Percentiles rank a stretch among this genome's conserved stretches.
Conservation (phyloP, 805 yeast species). For the Saccharomycopsis fodiens region DNA sequence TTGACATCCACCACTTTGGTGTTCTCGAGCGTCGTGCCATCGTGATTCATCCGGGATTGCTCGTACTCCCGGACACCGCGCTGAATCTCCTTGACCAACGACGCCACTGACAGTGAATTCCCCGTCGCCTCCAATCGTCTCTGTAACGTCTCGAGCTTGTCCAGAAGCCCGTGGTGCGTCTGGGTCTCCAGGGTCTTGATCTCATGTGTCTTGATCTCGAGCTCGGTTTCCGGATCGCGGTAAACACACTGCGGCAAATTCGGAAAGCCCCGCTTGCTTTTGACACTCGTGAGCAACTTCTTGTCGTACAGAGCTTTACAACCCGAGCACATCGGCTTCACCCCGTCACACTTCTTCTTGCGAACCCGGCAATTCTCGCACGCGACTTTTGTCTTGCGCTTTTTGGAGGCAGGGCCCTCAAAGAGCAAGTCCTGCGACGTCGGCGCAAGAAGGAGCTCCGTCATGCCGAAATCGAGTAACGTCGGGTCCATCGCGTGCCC, state of each 20-base stretch:
- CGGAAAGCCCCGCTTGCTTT: background rate
- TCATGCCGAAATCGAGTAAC: background rate
- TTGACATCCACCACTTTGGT: background rate
- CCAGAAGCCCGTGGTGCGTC: background rate
- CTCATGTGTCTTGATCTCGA: background rate
- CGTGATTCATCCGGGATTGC: background rate
- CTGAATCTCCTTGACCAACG: background rate
- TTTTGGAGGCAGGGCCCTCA: conserved; percentile 1
- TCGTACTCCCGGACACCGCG: background rate
- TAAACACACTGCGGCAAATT: background rate
- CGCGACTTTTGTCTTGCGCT: conserved; percentile 15
- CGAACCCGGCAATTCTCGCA: conserved; percentile 18
- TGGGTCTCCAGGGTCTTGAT: background rate
- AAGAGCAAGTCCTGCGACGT: background rate
- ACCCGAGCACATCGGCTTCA: conserved; percentile 14
- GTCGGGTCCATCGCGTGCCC: background rate
- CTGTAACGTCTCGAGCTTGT: background rate
- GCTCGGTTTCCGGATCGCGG: background rate
- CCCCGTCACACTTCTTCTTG: conserved; percentile 20
- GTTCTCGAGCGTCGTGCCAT: background rate
- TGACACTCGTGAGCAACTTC: conserved; percentile 1
- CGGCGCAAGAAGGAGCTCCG: background rate
- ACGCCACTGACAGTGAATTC: too few species aligned
- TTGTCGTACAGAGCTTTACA: conserved; percentile 15
- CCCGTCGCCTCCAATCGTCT: background rate